Evolutionary conservation across 2,329 filamentous ascomycete genomes (phyloP), one percentile per base, ranked within the genome.

Genomic region (Fusarium burgessii): DNA sequence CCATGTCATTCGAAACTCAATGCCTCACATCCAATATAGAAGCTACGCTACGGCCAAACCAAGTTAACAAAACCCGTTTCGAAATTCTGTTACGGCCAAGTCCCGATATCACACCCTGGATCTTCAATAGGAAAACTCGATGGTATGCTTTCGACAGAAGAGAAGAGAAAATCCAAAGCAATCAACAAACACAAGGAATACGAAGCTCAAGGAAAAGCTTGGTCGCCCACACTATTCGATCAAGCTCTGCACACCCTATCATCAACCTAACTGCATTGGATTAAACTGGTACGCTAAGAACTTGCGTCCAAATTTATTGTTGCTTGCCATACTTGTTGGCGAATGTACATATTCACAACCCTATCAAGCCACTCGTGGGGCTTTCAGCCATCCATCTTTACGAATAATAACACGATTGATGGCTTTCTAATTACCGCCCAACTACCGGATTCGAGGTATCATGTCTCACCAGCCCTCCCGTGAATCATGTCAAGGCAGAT

Each of bases 401-500:
- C 32, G 54, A 52, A 40, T 38, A 62, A 65, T 40, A 42, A 66
- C 60, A 63, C 71, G 60, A 67, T 72, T 72, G 58, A 70, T 62
- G 70, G 66, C 36, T 71, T 58, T 64, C 50, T 51, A 71, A 64
- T 69, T 63, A 62, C 68, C 64, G 55, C 51, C 35, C 45, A 73
- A 66, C 62, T 75, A 61, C 65, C 68, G 59, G 59, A 67, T 66
- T 63, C 49, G 55, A 55, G 49, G 50, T 40, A 62, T 46, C 52
- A 54, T 71, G 62, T 71, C 68, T 71, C 58, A 58, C 58, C 29
- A 43, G 36, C 49, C 57, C 57, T 62, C 43, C 62, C 36, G 32
- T 33, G 54, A 64, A 52, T 59, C 49, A 59, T 43, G 29, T 49
- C 49, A 27, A 68, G 58, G 57, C 51, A 58, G 65, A 61, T 47